phyloP scores from a whole-genome alignment of 2,329 filamentous ascomycete species.

The Escovopsis sp. region DNA sequence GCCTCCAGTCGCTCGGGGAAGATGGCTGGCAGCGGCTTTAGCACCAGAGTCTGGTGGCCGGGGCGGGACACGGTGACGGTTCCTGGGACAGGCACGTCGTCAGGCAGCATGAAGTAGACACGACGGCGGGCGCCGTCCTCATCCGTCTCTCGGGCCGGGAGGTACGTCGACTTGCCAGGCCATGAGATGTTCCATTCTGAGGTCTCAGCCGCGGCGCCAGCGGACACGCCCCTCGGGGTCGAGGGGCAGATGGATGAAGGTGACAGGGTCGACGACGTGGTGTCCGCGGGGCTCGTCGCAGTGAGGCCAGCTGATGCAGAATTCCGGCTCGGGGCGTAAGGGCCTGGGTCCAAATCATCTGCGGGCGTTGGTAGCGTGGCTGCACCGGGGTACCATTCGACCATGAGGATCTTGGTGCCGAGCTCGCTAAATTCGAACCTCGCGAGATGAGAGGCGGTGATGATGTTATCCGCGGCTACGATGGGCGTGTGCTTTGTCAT shows the following conservation, averaged over 20 bases:
- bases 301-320: neutral
- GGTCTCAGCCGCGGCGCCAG: conserved; percentile 7
- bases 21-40: conserved; percentile 76
- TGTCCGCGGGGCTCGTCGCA: neutral
- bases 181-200: conserved; percentile 64
- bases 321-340: neutral
- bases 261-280: too few species aligned
- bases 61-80: conserved; percentile 49
- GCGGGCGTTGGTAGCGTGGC: conserved; percentile 7
- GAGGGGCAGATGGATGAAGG: neutral
- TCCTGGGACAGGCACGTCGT: conserved; percentile 55
- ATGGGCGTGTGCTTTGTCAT: conserved; percentile 5
- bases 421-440: conserved; percentile 83
- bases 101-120: conserved; percentile 69
- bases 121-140: conserved; percentile 33
- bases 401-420: conserved; percentile 84
- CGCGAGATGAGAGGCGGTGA: conserved; percentile 29
- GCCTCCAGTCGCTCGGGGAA: conserved; percentile 63
- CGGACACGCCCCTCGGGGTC: neutral
- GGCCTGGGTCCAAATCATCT: conserved; percentile 6
- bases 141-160: conserved; percentile 40
- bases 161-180: conserved; percentile 62
- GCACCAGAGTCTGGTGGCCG: conserved; percentile 30
- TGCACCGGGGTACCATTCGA: conserved; percentile 57
- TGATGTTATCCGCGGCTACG: conserved; percentile 7